Evolutionary conservation across 2,329 filamentous ascomycete species (phyloP).

Genomic region (Sporothrix curviconia): DNA sequence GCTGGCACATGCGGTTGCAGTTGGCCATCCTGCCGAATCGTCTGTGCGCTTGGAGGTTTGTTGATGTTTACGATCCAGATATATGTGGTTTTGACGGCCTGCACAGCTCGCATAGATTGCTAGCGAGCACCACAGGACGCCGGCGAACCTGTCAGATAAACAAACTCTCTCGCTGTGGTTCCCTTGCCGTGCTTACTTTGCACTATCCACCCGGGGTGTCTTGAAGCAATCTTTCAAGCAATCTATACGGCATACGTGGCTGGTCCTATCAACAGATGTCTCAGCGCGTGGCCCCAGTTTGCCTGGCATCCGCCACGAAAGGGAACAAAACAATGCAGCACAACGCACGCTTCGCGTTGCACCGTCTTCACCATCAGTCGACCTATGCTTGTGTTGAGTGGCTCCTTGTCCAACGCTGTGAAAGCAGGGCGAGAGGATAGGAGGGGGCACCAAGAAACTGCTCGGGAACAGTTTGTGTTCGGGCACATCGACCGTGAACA

Average conservation of each 20-base stretch:
- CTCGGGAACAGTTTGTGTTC: not conserved
- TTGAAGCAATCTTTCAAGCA: no score
- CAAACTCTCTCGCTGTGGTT: not conserved
- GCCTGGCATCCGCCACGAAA: no score
- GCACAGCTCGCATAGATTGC: not conserved
- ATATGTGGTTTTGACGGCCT: not conserved
- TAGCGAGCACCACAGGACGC: not conserved
- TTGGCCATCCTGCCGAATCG: conserved; percentile 6
- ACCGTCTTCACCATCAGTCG: no score
- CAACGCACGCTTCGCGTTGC: no score
- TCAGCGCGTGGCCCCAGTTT: no score
- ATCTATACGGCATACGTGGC: no score
- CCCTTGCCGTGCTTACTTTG: no score
- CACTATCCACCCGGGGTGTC: no score
- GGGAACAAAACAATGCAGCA: no score
- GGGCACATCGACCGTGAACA: not conserved
- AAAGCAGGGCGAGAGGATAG: not conserved
- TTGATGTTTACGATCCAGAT: not conserved
- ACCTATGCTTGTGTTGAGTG: no score
- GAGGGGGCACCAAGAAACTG: not conserved
- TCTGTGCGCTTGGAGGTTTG: not conserved
- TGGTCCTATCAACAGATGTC: no score
- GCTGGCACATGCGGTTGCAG: not conserved
- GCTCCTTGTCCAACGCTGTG: not conserved
- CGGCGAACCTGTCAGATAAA: conserved; percentile 1